Evolutionary conservation across 352 stramenopile genomes (phyloP), one percentile per base, ranked within the genome.

Genomic region (Salisapilia sapeloensis): DNA sequence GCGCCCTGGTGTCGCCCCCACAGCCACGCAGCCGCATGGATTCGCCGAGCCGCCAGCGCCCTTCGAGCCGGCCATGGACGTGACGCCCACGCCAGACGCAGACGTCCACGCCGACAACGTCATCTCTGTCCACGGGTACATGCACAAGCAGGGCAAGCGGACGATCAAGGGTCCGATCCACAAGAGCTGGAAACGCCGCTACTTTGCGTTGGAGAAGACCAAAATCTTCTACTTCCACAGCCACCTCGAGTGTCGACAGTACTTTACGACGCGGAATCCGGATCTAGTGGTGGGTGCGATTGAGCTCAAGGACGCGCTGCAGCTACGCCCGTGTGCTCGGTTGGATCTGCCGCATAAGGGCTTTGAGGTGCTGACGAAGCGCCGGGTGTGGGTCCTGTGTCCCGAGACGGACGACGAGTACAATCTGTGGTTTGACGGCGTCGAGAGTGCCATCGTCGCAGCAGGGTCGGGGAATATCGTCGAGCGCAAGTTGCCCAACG

Each of bases 171-270:
- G 75, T 1, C 75, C 75, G 14, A 77, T 90, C 40, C 70, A 86
- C 56, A 90, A 90, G 52, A 75, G 52, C 22, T 90, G 75, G 75
- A 84, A 84, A 41, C 65, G 67, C 15, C 75, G 75, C 13, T 90
- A 87, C 52, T 90, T 90, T 42, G 65, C 75, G 15, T 48, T 90
- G 0, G 75, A 90, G 41, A 83, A 78, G 43, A 63, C 70, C 50
- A 86, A 86, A 59, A 84, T 90, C 45, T 90, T 77, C 55, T 90
- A 90, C 49, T 90, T 90, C 52, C 71, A 86, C 45, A 80, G 55
- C 33, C 70, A 90, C 32, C 32, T 84, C 10, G 75, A 90, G 36
- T 90, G 75, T 42, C 70, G 75, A 4, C 70, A 85, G 49, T 90
- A 86, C 50, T 90, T 90, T 29, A 84, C 65, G 32, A 86, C 70